A percentile compares a stretch with the other conserved stretches of the same genome.
These are phyloP conservation scores for Sclerotinia minor DNA, from an alignment of 2,329 filamentous ascomycete species.

Conservation along the genomic window DNA sequence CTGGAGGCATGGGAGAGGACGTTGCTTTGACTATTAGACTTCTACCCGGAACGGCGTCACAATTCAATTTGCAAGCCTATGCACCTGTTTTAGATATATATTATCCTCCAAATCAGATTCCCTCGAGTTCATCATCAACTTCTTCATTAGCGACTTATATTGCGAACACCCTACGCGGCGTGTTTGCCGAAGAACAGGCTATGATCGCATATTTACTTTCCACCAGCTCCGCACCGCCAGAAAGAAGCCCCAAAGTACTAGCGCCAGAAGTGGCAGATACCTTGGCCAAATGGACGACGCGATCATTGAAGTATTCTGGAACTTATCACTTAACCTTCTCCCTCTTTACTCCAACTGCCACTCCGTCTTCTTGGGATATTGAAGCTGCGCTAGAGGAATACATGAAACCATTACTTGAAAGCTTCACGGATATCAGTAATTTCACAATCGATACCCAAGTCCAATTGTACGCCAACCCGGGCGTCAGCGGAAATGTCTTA, in stretches of 20 bases:
- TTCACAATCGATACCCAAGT: conserved; percentile 97
- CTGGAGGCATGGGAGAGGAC: conserved; percentile 46
- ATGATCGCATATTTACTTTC: conserved; percentile 76
- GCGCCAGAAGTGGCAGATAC: conserved; percentile 55
- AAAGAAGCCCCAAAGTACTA: conserved; percentile 49
- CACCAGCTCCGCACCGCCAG: conserved; percentile 54
- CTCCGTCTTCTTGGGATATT: conserved; percentile 88
- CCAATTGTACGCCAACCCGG: conserved; percentile 80
- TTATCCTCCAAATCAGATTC: conserved; percentile 69
- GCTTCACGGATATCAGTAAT: conserved; percentile 81
- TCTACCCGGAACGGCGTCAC: conserved; percentile 59
- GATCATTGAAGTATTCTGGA: conserved; percentile 86
- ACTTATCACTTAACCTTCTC: conserved; percentile 97
- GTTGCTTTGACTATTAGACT: conserved; percentile 72
- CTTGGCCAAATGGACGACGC: conserved; percentile 70
- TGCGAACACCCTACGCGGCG: conserved; percentile 70
- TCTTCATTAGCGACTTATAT: conserved; percentile 75
- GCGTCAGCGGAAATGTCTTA: conserved; percentile 62
- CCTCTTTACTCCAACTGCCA: conserved; percentile 76
- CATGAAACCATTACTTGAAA: conserved; percentile 76
- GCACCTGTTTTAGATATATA: conserved; percentile 72
- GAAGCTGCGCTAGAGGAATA: conserved; percentile 78
- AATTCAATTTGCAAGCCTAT: conserved; percentile 67
- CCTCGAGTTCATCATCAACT: conserved; percentile 67
- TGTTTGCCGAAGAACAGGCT: conserved; percentile 86